A percentile compares a stretch with the other conserved stretches of the same genome.
phyloP scores from a whole-genome alignment of 495 filamentous ascomycete genomes.

The Ramalina intermedia region DNA sequence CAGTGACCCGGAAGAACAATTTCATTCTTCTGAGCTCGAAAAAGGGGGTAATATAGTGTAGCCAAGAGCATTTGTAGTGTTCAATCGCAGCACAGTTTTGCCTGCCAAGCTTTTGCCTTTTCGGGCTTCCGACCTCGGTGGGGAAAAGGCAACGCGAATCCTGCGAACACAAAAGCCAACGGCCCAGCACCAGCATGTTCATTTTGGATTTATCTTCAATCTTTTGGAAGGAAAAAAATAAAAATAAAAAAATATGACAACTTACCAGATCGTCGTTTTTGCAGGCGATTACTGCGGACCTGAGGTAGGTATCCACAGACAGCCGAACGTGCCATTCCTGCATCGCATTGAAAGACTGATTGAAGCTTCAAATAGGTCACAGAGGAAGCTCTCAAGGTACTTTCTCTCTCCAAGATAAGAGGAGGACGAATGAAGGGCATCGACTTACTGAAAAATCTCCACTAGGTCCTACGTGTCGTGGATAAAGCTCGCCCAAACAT shows the following conservation, averaged over 20 bases:
- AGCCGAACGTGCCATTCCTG: neutral
- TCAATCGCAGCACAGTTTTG: too few species aligned
- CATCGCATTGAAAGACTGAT: neutral
- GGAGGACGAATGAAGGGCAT: neutral
- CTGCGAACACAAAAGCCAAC: too few species aligned
- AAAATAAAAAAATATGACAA: constrained; percentile 23
- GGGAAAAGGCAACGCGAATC: too few species aligned
- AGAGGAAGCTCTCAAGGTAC: constrained; percentile 72
- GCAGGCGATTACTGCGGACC: constrained; percentile 89
- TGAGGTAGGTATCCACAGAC: constrained; percentile 45
- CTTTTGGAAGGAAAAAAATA: too few species aligned
- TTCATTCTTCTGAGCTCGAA: too few species aligned
- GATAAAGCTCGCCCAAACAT: constrained; percentile 52
- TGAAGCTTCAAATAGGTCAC: constrained; percentile 28
- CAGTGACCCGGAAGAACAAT: too few species aligned
- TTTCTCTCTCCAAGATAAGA: neutral
- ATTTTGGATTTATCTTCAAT: too few species aligned
- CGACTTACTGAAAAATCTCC: neutral
- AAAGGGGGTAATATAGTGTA: too few species aligned
- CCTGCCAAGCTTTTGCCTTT: too few species aligned
- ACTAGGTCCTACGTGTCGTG: constrained; percentile 61
- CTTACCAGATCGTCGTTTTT: constrained; percentile 53
- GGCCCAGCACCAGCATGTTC: too few species aligned
- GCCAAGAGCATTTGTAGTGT: too few species aligned
- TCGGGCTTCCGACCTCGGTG: too few species aligned